Base-by-base conservation (phyloP, 2,329 filamentous ascomycete genomes). In the Cordyceps farinosa region DNA sequence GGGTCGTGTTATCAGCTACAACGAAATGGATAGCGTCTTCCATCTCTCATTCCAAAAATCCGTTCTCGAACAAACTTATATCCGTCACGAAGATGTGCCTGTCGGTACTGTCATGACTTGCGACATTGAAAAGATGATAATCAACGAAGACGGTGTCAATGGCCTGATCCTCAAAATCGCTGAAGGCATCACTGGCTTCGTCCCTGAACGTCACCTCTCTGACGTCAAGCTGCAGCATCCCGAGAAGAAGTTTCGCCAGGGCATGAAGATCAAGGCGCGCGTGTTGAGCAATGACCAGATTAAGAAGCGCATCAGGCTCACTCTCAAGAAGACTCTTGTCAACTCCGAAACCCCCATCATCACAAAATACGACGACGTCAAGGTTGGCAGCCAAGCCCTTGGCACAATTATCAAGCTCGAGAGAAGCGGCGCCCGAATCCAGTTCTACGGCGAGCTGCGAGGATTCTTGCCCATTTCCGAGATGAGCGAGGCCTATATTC, bases 401-500 rank as follows among this genome's bases (percentile, higher is more conserved):
- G 95, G 94, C 64, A 97, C 92, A 0, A 89, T 99, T 67, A 84
- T 96, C 68, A 96, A 90, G 67, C 81, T 99, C 11, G 81, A 92
- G 63, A 77, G 84, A 3, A 86, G 87, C 60, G 95, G 95, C 64
- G 95, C 95, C 11, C 86, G 94, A 22, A 90, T 99, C 60, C 92
- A 96, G 72, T 99, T 98, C 76, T 99, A 96, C 71, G 92, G 92
- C 22, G 78, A 82, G 9, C 81, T 99, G 27, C 86, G 87, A 67
- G 96, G 90, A 9, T 99, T 96, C 79, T 82, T 99, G 61, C 95
- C 95, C 2, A 88, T 96, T 0, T 91, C 91, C 1, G 94, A 99
- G 76, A 99, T 99, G 95, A 98, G 95, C 73, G 95, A 99, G 74
- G 92, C 93, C 11, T 97, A 90, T 72, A 97, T 99, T 70, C 86